A percentile compares a stretch with the other conserved stretches of the same genome.
Conservation (phyloP, 2,329 filamentous ascomycete species). For the Trichoderma koningiopsis region DNA sequence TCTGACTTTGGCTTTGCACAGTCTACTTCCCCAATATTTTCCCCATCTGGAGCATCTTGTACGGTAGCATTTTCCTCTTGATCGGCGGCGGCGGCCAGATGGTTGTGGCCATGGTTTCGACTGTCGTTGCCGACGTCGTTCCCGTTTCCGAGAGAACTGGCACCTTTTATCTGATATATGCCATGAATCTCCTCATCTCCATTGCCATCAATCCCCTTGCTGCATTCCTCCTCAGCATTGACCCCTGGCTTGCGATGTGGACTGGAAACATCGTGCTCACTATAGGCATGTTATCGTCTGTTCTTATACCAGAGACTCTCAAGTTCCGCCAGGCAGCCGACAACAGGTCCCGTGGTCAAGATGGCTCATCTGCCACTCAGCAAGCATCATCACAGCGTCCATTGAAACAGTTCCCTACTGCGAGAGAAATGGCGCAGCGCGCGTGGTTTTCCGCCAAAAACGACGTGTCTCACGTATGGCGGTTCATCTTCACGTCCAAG, state of each 20-base stretch:
- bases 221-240: slow-evolving; percentile 43
- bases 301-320: slow-evolving; percentile 49
- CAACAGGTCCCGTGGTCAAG: slow-evolving; percentile 26
- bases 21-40: slow-evolving; percentile 43
- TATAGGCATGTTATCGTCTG: slow-evolving; percentile 35
- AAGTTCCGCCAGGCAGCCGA: slow-evolving; percentile 38
- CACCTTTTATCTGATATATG: slow-evolving; percentile 45
- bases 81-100: slow-evolving; percentile 47
- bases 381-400: slow-evolving; percentile 15
- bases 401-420: slow-evolving; percentile 18
- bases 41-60: slow-evolving; percentile 45
- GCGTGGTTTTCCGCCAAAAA: slow-evolving; percentile 35
- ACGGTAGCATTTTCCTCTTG: slow-evolving; percentile 40
- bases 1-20: slow-evolving; percentile 26
- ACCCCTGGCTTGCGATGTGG: slow-evolving; percentile 46
- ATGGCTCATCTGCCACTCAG: not conserved
- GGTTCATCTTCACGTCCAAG: slow-evolving; percentile 45
- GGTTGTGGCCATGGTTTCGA: slow-evolving; percentile 48
- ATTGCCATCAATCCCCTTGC: slow-evolving; percentile 45
- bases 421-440: slow-evolving; percentile 28
- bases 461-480: slow-evolving; percentile 42
- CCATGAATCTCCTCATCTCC: slow-evolving; percentile 43
- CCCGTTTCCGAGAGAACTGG: slow-evolving; percentile 43
- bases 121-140: slow-evolving; percentile 48
- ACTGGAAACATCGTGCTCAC: slow-evolving; percentile 38